Conservation (phyloP, 768 basidiomycete genomes). For the Kwoniella shandongensis region DNA sequence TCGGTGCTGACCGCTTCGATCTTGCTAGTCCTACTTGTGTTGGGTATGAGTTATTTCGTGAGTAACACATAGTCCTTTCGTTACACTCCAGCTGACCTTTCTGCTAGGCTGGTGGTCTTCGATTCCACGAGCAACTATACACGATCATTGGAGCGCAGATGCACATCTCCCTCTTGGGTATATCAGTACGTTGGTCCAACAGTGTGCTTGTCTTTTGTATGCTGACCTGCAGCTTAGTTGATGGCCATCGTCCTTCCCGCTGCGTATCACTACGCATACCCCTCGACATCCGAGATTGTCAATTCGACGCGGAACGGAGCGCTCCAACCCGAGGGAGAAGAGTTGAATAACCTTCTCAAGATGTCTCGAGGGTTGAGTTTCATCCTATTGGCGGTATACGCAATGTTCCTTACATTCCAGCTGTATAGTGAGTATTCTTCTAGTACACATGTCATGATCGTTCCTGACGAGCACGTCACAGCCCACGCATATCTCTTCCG, state of each 20-base stretch:
- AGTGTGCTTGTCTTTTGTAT: too few relatives aligned
- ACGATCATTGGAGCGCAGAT: slow-evolving; percentile 58
- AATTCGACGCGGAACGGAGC: slow-evolving; percentile 11
- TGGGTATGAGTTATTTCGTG: slow-evolving; percentile 51
- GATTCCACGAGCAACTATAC: slow-evolving; percentile 61
- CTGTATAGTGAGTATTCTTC: slow-evolving; percentile 29
- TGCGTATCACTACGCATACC: slow-evolving; percentile 44
- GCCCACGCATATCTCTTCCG: slow-evolving; percentile 40
- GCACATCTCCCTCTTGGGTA: slow-evolving; percentile 51
- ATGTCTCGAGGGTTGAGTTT: slow-evolving; percentile 59
- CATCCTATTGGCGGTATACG: slow-evolving; percentile 58
- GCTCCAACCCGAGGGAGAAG: slow-evolving; percentile 52
- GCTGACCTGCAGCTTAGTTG: too few relatives aligned
- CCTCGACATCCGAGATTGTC: slow-evolving; percentile 30
- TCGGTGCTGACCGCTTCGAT: neutral
- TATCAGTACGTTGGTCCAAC: slow-evolving; percentile 45
- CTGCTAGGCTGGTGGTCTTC: slow-evolving; percentile 54
- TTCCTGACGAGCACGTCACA: slow-evolving; percentile 5
- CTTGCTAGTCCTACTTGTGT: slow-evolving; percentile 46
- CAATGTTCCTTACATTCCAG: slow-evolving; percentile 46
- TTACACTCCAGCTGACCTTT: neutral
- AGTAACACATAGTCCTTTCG: neutral
- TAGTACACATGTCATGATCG: neutral
- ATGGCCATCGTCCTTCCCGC: slow-evolving; percentile 54
- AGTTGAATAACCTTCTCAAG: slow-evolving; percentile 56